A percentile compares a stretch with the other conserved stretches of the same genome.
Evolutionary conservation across 805 yeast species (phyloP).

Genomic region (Candida suzukii): DNA sequence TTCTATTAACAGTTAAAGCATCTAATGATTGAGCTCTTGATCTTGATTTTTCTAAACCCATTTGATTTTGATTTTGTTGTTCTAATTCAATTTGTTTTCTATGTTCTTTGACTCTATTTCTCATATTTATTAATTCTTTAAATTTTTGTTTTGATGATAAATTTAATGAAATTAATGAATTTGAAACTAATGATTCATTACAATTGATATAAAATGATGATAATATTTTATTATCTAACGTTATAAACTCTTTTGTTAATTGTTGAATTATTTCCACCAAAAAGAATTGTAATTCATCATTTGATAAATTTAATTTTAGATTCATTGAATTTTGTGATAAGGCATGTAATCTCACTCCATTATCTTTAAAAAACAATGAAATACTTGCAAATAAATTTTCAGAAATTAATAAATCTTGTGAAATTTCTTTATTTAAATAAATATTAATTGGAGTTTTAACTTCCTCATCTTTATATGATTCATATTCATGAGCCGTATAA

Average conservation of each 20-base stretch:
- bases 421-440: constrained; percentile 51
- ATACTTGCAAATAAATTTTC: constrained; percentile 19
- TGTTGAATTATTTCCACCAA: constrained; percentile 32
- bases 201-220: constrained; percentile 20
- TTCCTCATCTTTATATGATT: constrained; percentile 44
- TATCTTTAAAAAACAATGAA: constrained; percentile 15
- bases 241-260: constrained; percentile 24
- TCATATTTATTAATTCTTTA: constrained; percentile 6
- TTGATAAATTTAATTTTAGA: constrained; percentile 19
- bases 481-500: constrained; percentile 63
- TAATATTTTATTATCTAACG: constrained; percentile 27
- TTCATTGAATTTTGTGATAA: constrained; percentile 16
- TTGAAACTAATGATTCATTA: constrained; percentile 18
- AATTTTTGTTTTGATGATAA: constrained; percentile 4
- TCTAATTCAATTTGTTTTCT: constrained; percentile 5
- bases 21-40: constrained; percentile 18
- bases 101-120: constrained; percentile 2
- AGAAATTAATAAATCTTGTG: constrained; percentile 26
- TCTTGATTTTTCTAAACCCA: constrained; percentile 1
- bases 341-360: constrained; percentile 18
- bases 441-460: constrained; percentile 58
- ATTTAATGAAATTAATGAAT: constrained; percentile 8
- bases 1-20: constrained; percentile 3
- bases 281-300: constrained; percentile 26
- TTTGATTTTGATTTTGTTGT: constrained; percentile 2